Base-by-base conservation (phyloP, 2,329 filamentous ascomycete genomes). In the Fusarium pseudonygamai region DNA sequence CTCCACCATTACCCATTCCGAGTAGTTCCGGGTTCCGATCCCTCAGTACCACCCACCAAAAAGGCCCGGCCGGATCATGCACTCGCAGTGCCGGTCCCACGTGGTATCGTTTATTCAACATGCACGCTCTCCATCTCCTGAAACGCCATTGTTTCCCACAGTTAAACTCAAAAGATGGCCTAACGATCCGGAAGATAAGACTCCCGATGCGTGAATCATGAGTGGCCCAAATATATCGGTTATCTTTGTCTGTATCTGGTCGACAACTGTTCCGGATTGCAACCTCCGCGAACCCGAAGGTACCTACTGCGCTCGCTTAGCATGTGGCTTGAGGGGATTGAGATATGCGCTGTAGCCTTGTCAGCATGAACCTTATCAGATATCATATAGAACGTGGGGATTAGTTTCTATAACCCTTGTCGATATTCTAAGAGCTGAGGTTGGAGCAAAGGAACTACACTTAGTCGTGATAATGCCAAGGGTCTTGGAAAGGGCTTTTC, bases 231-330 rank as follows among this genome's bases (percentile, higher is more conserved):
- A 40, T n/a, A 40, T n/a, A 28, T 40, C 50, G 50, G 50, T 55
- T 40, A 55, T 55, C 50, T 55, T 55, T 55, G 50, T 28, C 50
- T 55, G 50, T 40, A n/a, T 40, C 24, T 53, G 24, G 50, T 12
- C n/a, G 9, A 15, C 18, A 11, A 36, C 7, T 26, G 1, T 20
- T 13, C 34, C 50, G 34, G 50, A 18, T 40, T 55, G 34, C 8
- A 28, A 28, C 34, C 11, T n/a, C 24, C 18, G 20, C 20, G 13
- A 15, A 15, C 13, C 26, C 26, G 28, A 34, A 18, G 34, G 34
- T 16, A 36, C 34, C 34, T 36, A 36, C 34, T 9, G 16, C 6
- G 11, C 2, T 50, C 22, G 47, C 30, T 24, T 24, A 50, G 34
- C 11, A 34, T 34, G 15, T 32, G 47, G 47, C 47, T 32, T 50